phyloP scores from a whole-genome alignment of 2,329 filamentous ascomycete species.

The Aureobasidium sp. region DNA sequence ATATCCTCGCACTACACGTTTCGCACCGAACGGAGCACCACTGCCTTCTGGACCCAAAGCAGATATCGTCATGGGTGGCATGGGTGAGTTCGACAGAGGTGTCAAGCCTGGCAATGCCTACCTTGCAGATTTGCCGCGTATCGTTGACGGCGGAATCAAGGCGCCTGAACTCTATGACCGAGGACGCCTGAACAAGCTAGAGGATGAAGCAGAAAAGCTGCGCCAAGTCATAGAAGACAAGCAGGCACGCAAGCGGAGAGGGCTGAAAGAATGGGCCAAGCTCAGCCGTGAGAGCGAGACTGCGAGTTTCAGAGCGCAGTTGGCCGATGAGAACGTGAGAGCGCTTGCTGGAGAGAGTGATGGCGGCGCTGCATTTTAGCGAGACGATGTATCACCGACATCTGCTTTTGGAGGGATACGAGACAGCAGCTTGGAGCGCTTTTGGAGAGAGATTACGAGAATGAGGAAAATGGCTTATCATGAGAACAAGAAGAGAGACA shows the following conservation, averaged over 20 bases:
- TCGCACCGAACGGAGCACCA: constrained; percentile 24
- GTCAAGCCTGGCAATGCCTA: constrained; percentile 22
- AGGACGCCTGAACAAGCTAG: constrained; percentile 37
- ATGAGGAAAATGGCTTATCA: constrained; percentile 13
- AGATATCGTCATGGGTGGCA: not conserved
- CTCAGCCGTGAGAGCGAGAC: constrained; percentile 38
- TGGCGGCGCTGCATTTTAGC: constrained; percentile 26
- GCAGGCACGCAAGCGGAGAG: constrained; percentile 37
- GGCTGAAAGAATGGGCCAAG: constrained; percentile 40
- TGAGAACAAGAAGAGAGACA: constrained; percentile 4
- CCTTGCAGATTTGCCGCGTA: constrained; percentile 37
- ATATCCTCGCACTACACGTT: constrained; percentile 42
- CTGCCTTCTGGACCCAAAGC: constrained; percentile 15
- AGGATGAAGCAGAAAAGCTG: constrained; percentile 41
- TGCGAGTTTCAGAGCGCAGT: constrained; percentile 38
- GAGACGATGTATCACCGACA: not conserved
- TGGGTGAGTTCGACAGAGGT: not conserved
- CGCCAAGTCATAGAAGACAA: constrained; percentile 40
- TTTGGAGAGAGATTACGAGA: not conserved
- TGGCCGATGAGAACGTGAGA: constrained; percentile 41
- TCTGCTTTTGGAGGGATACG: not conserved
- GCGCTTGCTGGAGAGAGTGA: constrained; percentile 35
- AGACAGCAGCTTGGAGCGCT: not conserved
- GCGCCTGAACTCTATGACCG: constrained; percentile 37
- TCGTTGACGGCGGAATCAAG: constrained; percentile 38